Percentiles rank a stretch among this genome's conserved stretches.
These are phyloP conservation scores for Truncatella angustata DNA, from an alignment of 2,329 filamentous ascomycete species.

Conservation along the genomic window DNA sequence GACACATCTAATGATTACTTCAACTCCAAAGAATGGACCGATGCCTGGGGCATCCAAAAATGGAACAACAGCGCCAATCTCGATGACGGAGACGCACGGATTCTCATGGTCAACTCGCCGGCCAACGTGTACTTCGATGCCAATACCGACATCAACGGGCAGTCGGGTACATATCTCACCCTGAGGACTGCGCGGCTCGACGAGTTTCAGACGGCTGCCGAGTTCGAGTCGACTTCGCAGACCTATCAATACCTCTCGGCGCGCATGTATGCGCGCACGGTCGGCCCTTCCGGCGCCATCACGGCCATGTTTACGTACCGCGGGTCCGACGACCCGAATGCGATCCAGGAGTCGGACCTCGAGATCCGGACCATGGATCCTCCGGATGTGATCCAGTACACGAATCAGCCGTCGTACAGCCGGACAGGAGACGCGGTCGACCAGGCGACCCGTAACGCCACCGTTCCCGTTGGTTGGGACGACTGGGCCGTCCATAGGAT, in stretches of 20 bases:
- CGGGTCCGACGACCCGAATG: constrained; percentile 29
- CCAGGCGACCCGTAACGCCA: constrained; percentile 43
- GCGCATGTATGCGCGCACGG: constrained; percentile 49
- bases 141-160: constrained; percentile 27
- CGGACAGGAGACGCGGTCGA: constrained; percentile 36
- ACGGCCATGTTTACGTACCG: constrained; percentile 54
- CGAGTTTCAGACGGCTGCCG: constrained; percentile 47
- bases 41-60: constrained; percentile 29
- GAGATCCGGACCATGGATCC: constrained; percentile 50
- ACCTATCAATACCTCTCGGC: constrained; percentile 39
- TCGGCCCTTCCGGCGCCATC: constrained; percentile 45
- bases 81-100: constrained; percentile 21
- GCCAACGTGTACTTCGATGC: constrained; percentile 45
- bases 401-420: constrained; percentile 56
- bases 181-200: constrained; percentile 44
- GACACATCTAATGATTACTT: constrained; percentile 31
- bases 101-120: constrained; percentile 34
- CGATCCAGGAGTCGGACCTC: constrained; percentile 53
- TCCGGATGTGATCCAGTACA: constrained; percentile 48
- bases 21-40: constrained; percentile 24
- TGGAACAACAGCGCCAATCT: constrained; percentile 28
- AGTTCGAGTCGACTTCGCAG: constrained; percentile 38
- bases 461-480: constrained; percentile 45
- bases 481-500: constrained; percentile 58
- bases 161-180: constrained; percentile 41